phyloP scores from a whole-genome alignment of 495 filamentous ascomycete species.

The Podospora appendiculata region DNA sequence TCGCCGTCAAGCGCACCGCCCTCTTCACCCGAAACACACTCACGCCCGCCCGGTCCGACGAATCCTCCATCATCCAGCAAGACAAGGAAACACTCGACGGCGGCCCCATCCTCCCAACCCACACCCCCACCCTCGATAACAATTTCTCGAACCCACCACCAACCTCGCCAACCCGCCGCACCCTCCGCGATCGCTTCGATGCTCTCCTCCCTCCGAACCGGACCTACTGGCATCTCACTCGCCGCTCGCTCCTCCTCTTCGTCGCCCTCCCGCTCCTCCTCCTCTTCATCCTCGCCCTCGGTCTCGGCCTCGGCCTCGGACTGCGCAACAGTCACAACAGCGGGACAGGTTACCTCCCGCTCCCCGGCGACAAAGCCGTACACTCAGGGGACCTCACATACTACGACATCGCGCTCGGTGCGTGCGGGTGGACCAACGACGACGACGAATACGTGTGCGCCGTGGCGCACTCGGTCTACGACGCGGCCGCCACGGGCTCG shows the following conservation, averaged over 20 bases:
- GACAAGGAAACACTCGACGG: too few relatives aligned
- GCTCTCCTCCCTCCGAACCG: neutral
- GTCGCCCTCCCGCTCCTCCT: constrained; percentile 12
- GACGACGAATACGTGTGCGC: constrained; percentile 54
- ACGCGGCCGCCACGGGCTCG: constrained; percentile 30
- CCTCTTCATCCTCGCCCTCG: constrained; percentile 19
- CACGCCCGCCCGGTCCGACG: neutral
- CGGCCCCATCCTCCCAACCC: neutral
- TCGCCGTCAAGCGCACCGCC: neutral
- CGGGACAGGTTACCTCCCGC: constrained; percentile 36
- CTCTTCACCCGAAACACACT: neutral
- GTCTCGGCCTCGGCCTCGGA: constrained; percentile 26
- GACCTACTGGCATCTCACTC: constrained; percentile 16
- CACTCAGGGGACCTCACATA: constrained; percentile 66
- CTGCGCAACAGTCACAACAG: constrained; percentile 5
- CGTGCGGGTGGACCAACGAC: constrained; percentile 54
- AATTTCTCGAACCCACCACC: neutral
- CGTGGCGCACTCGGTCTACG: constrained; percentile 59
- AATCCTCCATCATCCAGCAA: neutral
- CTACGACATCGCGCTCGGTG: constrained; percentile 59
- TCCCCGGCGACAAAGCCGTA: constrained; percentile 32
- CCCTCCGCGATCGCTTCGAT: neutral
- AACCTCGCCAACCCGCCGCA: neutral
- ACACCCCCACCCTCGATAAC: neutral
- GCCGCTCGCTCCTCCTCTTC: constrained; percentile 29